phyloP scores from a whole-genome alignment of 495 filamentous ascomycete genomes.

The Sphaerosporella brunnea region DNA sequence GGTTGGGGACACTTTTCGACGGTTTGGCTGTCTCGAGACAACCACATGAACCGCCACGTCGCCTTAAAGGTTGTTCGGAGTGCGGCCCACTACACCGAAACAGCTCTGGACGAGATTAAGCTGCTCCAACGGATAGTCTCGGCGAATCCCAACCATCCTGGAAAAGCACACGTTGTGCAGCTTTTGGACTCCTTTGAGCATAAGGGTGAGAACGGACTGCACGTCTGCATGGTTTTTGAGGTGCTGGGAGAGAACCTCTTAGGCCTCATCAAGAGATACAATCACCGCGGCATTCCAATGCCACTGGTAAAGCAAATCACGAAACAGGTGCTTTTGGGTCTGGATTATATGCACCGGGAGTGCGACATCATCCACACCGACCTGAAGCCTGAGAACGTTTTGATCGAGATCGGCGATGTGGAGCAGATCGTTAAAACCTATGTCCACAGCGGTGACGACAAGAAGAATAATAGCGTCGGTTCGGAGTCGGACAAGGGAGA shows the following conservation, averaged over 20 bases:
- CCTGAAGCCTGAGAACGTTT: conserved; percentile 91
- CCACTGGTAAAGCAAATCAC: conserved; percentile 94
- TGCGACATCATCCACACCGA: conserved; percentile 99
- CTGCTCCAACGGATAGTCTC: conserved; percentile 89
- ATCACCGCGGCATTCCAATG: conserved; percentile 93
- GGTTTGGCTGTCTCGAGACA: conserved; percentile 91
- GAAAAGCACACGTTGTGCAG: conserved; percentile 85
- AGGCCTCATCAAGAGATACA: conserved; percentile 95
- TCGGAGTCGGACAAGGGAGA: conserved; percentile 50
- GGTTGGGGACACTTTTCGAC: conserved; percentile 99
- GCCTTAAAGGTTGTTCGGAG: conserved; percentile 95
- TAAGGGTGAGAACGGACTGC: conserved; percentile 86
- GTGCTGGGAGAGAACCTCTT: conserved; percentile 90
- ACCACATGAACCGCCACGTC: conserved; percentile 79
- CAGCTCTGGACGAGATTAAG: conserved; percentile 97
- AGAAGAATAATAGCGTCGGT: conserved; percentile 31
- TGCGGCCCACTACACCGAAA: conserved; percentile 95
- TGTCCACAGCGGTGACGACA: conserved; percentile 62
- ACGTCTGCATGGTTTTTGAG: conserved; percentile 99
- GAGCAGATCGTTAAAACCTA: conserved; percentile 90
- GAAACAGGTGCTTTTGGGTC: conserved; percentile 85
- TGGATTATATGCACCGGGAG: conserved; percentile 92
- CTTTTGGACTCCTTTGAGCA: conserved; percentile 93
- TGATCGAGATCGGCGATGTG: conserved; percentile 98
- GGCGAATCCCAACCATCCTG: conserved; percentile 83